These are phyloP conservation scores for Leptographium galeiforme DNA, from an alignment of 2,329 filamentous ascomycete species.

Conservation along the genomic window DNA sequence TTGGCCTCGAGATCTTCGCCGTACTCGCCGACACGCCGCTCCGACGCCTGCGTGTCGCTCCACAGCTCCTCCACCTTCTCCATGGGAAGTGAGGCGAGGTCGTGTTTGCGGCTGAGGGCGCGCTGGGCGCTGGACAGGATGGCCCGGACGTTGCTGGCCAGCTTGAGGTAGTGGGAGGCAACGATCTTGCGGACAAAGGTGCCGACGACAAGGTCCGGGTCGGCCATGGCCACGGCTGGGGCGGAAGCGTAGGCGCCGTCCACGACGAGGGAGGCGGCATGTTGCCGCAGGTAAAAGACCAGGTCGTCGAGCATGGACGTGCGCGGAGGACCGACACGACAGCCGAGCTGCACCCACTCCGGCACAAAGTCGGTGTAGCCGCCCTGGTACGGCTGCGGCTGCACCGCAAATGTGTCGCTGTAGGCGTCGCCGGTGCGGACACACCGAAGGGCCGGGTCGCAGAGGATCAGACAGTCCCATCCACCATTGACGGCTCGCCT, in stretches of 20 bases:
- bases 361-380: slow-evolving; percentile 16
- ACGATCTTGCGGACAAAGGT: slow-evolving; percentile 15
- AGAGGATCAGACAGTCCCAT: slow-evolving; percentile 15
- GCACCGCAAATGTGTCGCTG: slow-evolving; percentile 6
- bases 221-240: slow-evolving; percentile 3
- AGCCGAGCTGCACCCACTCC: slow-evolving; percentile 8
- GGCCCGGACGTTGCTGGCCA: slow-evolving; percentile 12
- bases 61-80: slow-evolving; percentile 15
- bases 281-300: slow-evolving; percentile 12
- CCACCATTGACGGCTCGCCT: slow-evolving; percentile 6
- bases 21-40: slow-evolving; percentile 15
- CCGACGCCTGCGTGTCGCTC: slow-evolving; percentile 15
- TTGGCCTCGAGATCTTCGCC: slow-evolving; percentile 14
- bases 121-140: slow-evolving; percentile 13
- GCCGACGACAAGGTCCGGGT: slow-evolving; percentile 8
- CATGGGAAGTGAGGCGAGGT: slow-evolving; percentile 10
- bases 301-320: slow-evolving; percentile 14
- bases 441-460: slow-evolving; percentile 12
- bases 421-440: slow-evolving; percentile 12
- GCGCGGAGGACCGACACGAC: slow-evolving; percentile 9
- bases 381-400: slow-evolving; percentile 12
- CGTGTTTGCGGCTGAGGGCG: slow-evolving; percentile 14
- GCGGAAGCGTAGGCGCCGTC: slow-evolving; percentile 1
- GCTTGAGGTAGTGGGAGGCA: slow-evolving; percentile 14
- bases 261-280: slow-evolving; percentile 3